phyloP scores from a whole-genome alignment of 768 basidiomycete genomes.

The Lactifluus pinguis region DNA sequence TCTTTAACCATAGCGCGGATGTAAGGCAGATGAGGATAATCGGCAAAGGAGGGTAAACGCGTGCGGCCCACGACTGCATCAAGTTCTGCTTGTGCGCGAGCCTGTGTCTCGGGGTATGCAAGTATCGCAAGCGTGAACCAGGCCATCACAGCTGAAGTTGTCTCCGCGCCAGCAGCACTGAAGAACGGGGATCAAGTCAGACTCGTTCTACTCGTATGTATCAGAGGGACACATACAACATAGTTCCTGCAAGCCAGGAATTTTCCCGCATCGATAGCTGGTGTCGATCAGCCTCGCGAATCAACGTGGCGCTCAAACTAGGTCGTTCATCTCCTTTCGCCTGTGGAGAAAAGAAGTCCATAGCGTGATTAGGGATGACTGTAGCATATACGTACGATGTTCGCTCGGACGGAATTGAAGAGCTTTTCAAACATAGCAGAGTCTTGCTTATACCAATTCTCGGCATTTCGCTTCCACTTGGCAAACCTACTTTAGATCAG shows the following conservation, averaged over 20 bases:
- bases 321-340: conserved; percentile 12
- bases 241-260: conserved; percentile 19
- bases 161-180: conserved; percentile 18
- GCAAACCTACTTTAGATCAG: conserved; percentile 12
- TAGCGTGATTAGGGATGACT: not conserved
- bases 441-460: conserved; percentile 10
- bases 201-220: not conserved
- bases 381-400: not conserved
- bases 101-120: conserved; percentile 16
- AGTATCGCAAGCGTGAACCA: conserved; percentile 18
- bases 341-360: not conserved
- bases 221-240: conserved; percentile 18
- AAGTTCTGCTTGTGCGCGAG: conserved; percentile 16
- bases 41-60: conserved; percentile 15
- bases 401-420: conserved; percentile 5
- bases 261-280: conserved; percentile 11
- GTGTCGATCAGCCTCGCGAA: conserved; percentile 5
- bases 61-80: conserved; percentile 17
- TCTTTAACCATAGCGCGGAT: conserved; percentile 19
- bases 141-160: conserved; percentile 18
- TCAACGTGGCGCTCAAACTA: conserved; percentile 10
- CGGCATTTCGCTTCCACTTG: conserved; percentile 13
- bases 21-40: conserved; percentile 15
- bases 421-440: conserved; percentile 12
- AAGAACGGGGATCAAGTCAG: not conserved